Base-by-base conservation (phyloP, 2,329 filamentous ascomycete genomes). In the Nigrospora osmanthi region DNA sequence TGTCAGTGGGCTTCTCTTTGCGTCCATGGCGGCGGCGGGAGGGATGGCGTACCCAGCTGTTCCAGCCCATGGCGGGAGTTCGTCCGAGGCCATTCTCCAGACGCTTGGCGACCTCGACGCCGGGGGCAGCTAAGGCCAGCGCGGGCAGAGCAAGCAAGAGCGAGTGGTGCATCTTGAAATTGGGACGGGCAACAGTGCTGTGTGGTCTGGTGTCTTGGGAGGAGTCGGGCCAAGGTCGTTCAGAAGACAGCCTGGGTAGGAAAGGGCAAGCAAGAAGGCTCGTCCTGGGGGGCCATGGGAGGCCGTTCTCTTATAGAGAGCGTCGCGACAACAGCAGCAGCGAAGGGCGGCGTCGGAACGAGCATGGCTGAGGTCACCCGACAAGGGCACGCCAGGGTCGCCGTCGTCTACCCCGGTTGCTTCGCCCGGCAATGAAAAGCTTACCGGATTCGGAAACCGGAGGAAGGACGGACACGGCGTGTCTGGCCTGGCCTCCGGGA, bases 51-150 rank as follows among this genome's bases (percentile, higher is more conserved):
- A 45, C 44, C 51, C 51, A 53, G 45, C 45, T 49, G 40, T 51
- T 53, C 47, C 47, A 53, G 23, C 51, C 51, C 16, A 53, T 42
- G 14, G 51, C 47, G 6, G 51, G 51, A 14, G 51, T 53, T 34
- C 35, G 43, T 5, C 49, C 51, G 23, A 53, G 45, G 11, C 51
- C 51, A 44, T 53, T 53, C 6, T 48, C 42, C 4, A 52, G 47
- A 23, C 42, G 46, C 40, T 42, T 42, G 17, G 35, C 33, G 14
- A 42, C 11, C 3, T 41, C 39, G 13, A 14, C 33, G 35, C 4
- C 19, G 19, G 40, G 40, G 6, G 23, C 10, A 13, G 40, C 40
- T 33, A 42, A 15, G 40, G 10, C 34, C 10, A 42, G 19, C 5
- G 40, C 40, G 10, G 40, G 40, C 13, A 42, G 19, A 28, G 33